Conservation (phyloP, 2,329 filamentous ascomycete genomes). For the Metarhizium rileyi region DNA sequence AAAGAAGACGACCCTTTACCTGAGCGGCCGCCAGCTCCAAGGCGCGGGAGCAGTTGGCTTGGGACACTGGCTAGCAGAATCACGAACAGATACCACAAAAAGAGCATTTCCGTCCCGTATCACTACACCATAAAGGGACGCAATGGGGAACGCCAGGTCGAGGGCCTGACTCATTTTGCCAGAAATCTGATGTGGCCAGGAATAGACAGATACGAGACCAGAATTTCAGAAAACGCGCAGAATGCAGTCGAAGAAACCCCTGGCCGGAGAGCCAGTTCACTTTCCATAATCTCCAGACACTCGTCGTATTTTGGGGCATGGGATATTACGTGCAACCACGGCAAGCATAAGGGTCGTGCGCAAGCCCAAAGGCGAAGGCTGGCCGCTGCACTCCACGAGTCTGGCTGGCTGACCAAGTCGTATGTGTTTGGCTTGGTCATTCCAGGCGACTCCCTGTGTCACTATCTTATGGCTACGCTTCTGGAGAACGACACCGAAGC, state of each 20-base stretch:
- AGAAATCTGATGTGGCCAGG: constrained; percentile 53
- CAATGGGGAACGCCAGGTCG: constrained; percentile 47
- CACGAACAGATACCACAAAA: constrained; percentile 30
- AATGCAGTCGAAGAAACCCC: constrained; percentile 26
- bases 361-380: constrained; percentile 41
- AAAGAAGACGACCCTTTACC: constrained; percentile 25
- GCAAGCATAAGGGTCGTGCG: constrained; percentile 18
- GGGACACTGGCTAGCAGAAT: constrained; percentile 47
- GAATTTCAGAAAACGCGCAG: constrained; percentile 38
- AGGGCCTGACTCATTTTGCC: constrained; percentile 55
- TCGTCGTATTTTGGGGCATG: constrained; percentile 39
- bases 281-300: constrained; percentile 24
- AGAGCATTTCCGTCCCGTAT: constrained; percentile 21
- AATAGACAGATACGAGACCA: constrained; percentile 40
- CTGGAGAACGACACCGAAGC: constrained; percentile 55
- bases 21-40: constrained; percentile 7
- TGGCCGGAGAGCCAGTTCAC: constrained; percentile 25
- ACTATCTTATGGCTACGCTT: constrained; percentile 56
- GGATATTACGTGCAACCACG: constrained; percentile 24
- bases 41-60: constrained; percentile 37
- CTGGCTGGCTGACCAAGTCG: constrained; percentile 59
- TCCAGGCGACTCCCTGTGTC: constrained; percentile 52
- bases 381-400: constrained; percentile 46
- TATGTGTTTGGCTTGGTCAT: constrained; percentile 57
- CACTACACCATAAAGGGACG: constrained; percentile 44